phyloP scores from a whole-genome alignment of 2,329 filamentous ascomycete genomes.

The Boeremia lycopersici region DNA sequence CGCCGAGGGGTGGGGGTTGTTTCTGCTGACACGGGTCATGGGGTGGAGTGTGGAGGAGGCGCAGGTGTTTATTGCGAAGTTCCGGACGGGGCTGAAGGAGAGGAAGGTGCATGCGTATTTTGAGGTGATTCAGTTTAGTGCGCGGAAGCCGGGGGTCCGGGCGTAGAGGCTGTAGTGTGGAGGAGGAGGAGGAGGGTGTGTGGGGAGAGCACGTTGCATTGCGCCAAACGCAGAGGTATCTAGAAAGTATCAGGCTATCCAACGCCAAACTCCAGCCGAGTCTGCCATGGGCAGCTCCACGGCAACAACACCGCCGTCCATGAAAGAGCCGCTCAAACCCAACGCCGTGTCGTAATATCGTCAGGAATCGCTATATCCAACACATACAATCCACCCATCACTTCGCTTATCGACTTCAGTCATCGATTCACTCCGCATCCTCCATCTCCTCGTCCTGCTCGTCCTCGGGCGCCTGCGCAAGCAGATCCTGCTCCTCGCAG shows the following conservation, averaged over 20 bases:
- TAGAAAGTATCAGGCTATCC: slow-evolving; percentile 1
- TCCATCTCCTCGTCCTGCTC: slow-evolving; percentile 29
- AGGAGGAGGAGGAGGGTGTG: background rate
- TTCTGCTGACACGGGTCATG: slow-evolving; percentile 38
- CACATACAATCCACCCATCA: too few species aligned
- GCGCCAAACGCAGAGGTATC: slow-evolving; percentile 15
- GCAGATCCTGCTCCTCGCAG: slow-evolving; percentile 56
- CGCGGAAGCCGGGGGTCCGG: slow-evolving; percentile 6
- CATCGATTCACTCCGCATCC: slow-evolving; percentile 4
- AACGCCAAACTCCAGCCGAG: background rate
- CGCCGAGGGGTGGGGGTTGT: slow-evolving; percentile 37
- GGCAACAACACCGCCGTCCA: background rate
- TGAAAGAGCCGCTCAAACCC: background rate
- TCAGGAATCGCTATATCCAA: background rate
- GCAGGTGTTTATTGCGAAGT: slow-evolving; percentile 49
- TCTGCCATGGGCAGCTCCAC: slow-evolving; percentile 5
- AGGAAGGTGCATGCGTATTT: slow-evolving; percentile 42
- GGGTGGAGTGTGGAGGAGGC: slow-evolving; percentile 51
- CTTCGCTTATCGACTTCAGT: too few species aligned
- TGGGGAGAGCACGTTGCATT: background rate
- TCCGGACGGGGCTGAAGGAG: slow-evolving; percentile 38
- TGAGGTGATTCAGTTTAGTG: slow-evolving; percentile 25
- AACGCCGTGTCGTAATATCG: background rate
- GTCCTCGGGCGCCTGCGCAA: slow-evolving; percentile 33
- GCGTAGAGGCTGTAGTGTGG: background rate